Conservation (phyloP, 495 filamentous ascomycete species). For the Parmelia sp. region DNA sequence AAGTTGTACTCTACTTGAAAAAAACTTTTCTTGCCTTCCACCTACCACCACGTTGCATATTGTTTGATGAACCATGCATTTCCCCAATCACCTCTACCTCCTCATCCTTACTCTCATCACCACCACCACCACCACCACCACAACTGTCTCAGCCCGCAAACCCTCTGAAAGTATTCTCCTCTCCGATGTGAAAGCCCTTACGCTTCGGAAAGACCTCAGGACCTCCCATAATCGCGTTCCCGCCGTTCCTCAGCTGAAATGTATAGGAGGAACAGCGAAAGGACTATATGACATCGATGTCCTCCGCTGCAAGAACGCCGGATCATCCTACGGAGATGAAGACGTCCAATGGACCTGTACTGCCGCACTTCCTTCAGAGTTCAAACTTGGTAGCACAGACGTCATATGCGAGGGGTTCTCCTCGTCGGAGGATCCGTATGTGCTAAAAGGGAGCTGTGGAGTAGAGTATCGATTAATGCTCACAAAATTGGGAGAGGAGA, state of each 20-base stretch:
- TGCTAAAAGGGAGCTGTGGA: slow-evolving; percentile 84
- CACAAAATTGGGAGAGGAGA: slow-evolving; percentile 72
- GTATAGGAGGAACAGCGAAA: slow-evolving; percentile 59
- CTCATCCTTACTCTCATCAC: slow-evolving; percentile 27
- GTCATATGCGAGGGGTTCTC: slow-evolving; percentile 90
- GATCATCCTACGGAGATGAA: slow-evolving; percentile 58
- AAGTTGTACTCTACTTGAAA: too few species aligned
- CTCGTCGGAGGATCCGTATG: slow-evolving; percentile 65
- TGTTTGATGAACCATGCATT: slow-evolving; percentile 25
- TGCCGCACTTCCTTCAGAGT: slow-evolving; percentile 68
- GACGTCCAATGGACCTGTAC: slow-evolving; percentile 87
- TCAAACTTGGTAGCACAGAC: slow-evolving; percentile 85
- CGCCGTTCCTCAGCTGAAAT: slow-evolving; percentile 75
- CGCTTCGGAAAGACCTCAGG: slow-evolving; percentile 54
- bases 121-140: slow-evolving; percentile 17
- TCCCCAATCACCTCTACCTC: slow-evolving; percentile 37
- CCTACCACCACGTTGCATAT: not conserved
- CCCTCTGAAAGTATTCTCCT: slow-evolving; percentile 62
- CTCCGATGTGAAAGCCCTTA: slow-evolving; percentile 70
- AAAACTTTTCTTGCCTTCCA: too few species aligned
- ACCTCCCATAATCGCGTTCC: slow-evolving; percentile 73
- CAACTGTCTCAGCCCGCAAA: slow-evolving; percentile 28
- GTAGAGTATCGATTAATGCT: slow-evolving; percentile 83
- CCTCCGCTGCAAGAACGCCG: slow-evolving; percentile 85
- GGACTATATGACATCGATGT: slow-evolving; percentile 64